phyloP scores from a whole-genome alignment of 306 rosid genomes.

The Acmispon strigosus region DNA sequence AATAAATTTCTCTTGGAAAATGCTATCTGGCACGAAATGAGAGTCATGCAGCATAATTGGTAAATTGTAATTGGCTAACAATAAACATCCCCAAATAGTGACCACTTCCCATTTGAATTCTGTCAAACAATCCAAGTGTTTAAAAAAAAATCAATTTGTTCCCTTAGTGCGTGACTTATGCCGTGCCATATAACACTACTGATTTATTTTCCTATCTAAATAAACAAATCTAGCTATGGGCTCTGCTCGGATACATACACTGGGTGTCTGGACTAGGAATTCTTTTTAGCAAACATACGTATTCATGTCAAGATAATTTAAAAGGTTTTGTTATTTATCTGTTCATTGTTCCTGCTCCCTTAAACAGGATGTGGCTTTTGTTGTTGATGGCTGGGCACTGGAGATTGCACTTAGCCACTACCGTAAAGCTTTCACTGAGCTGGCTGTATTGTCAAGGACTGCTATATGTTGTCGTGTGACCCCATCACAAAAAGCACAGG shows the following conservation, averaged over 20 bases:
- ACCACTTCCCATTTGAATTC: too few species aligned
- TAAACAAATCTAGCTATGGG: conserved; percentile 9
- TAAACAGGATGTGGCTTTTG: conserved; percentile 87
- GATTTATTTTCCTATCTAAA: background rate
- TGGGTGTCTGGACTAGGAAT: conserved; percentile 9
- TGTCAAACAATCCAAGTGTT: too few species aligned
- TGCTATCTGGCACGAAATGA: too few species aligned
- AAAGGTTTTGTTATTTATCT: conserved; percentile 9
- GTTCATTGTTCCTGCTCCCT: background rate
- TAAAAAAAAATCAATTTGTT: too few species aligned
- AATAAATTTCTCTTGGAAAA: background rate
- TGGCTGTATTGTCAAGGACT: conserved; percentile 94
- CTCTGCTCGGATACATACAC: background rate
- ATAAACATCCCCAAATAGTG: too few species aligned
- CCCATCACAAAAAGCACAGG: conserved; percentile 99
- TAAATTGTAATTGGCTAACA: too few species aligned
- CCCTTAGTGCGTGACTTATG: too few species aligned
- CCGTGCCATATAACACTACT: too few species aligned
- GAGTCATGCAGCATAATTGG: too few species aligned
- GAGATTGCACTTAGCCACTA: conserved; percentile 87
- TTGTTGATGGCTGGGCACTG: conserved; percentile 98
- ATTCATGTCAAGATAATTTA: background rate
- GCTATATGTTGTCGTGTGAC: conserved; percentile 99
- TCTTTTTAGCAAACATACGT: background rate
- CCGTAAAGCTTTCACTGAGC: conserved; percentile 85